Base-by-base conservation (phyloP, 1,139 yeast species). In the Pichia terricola region DNA sequence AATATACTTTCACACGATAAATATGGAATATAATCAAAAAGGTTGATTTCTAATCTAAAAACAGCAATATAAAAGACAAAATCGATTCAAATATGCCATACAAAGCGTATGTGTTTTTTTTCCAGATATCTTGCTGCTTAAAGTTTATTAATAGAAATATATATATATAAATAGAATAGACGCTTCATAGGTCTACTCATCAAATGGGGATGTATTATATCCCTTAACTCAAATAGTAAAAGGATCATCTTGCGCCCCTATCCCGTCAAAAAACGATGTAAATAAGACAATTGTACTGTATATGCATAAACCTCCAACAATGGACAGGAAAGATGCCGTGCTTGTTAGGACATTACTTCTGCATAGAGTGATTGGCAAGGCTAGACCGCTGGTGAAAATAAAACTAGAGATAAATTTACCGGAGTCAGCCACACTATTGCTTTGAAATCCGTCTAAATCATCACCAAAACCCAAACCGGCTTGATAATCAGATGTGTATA, bases 201-300 rank as follows among this genome's bases (percentile, higher is more conserved):
- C n/a, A n/a, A n/a, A n/a, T n/a, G n/a, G n/a, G n/a, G n/a, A n/a
- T n/a, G n/a, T n/a, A n/a, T n/a, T n/a, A n/a, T n/a, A n/a, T n/a
- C n/a, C n/a, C n/a, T n/a, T n/a, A n/a, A n/a, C n/a, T 25, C 37
- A 46, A 46, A 47, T 35, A 11, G 45, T 37, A 34, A 64, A 59
- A 9, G 61, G 64, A 39, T 66, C 70, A 5, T 68, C 60, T 6
- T 75, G 78, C 38, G 73, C 78, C 2, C 40, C 11, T 6, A 71
- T 60, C 39, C 72, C 78, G 51, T 80, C 84, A 61, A 86, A 85
- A 58, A 79, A 82, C 49, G 76, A 68, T 31, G 85, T 77, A 60
- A 86, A 86, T 5, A 82, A 72, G 50, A 80, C 76, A 36, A 86
- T 84, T 0, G 94, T 81, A 4, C 79, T 78, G 61, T 79, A 82